A percentile compares a stretch with the other conserved stretches of the same genome.
Conservation (phyloP, 495 filamentous ascomycete species). For the Hypoxylon lenormandii region DNA sequence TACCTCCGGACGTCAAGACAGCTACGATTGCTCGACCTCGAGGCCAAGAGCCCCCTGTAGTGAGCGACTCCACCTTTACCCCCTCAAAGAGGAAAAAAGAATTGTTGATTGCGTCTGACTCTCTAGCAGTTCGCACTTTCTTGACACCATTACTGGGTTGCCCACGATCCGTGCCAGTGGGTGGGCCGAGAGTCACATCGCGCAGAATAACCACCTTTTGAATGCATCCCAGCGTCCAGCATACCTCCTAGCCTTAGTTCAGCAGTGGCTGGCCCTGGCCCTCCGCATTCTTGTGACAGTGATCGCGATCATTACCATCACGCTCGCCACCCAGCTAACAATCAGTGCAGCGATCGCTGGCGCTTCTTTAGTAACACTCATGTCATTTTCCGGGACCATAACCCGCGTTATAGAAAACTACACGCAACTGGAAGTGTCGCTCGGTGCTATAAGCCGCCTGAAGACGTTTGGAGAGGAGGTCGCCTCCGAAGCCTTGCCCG, state of each 20-base stretch:
- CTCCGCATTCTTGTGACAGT: slow-evolving; percentile 64
- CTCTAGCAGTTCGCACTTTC: slow-evolving; percentile 62
- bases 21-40: slow-evolving; percentile 68
- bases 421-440: neutral
- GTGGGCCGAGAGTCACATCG: slow-evolving; percentile 54
- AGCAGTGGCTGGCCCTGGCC: slow-evolving; percentile 66
- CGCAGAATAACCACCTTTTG: slow-evolving; percentile 61
- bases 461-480: neutral
- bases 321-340: slow-evolving; percentile 54
- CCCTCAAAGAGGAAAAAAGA: too few relatives aligned
- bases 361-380: neutral
- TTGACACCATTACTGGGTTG: slow-evolving; percentile 63
- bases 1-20: slow-evolving; percentile 73
- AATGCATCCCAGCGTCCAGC: slow-evolving; percentile 69
- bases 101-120: too few relatives aligned
- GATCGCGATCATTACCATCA: slow-evolving; percentile 62
- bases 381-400: neutral
- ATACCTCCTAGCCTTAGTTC: slow-evolving; percentile 69
- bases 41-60: slow-evolving; percentile 62
- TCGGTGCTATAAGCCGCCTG: neutral
- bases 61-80: slow-evolving; percentile 20
- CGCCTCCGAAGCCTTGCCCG: neutral
- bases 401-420: neutral
- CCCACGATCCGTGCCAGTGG: slow-evolving; percentile 69
- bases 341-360: neutral